Evolutionary conservation across 768 basidiomycete genomes (phyloP).

Genomic region (Rossbeevera mucosa): DNA sequence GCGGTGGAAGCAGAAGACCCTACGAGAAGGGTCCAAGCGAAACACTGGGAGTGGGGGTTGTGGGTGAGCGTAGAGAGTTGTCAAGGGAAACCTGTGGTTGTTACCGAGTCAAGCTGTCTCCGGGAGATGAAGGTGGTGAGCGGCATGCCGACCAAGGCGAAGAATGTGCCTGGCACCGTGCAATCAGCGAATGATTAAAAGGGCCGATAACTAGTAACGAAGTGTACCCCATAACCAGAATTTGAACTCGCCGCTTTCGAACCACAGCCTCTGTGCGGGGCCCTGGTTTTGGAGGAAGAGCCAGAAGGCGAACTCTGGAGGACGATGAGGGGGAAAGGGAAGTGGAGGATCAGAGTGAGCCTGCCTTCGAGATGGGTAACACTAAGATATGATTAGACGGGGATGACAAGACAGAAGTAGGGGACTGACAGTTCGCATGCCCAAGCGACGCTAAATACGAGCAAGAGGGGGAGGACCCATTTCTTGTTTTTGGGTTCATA

Average conservation of each 20-base stretch:
- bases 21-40: constrained; percentile 71
- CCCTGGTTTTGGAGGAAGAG: constrained; percentile 78
- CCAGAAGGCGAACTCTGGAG: constrained; percentile 82
- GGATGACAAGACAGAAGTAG: background rate
- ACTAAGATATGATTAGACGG: constrained; percentile 32
- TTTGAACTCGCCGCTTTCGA: constrained; percentile 73
- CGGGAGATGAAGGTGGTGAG: constrained; percentile 59
- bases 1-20: constrained; percentile 62
- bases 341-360: background rate
- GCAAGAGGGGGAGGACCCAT: constrained; percentile 66
- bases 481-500: constrained; percentile 45
- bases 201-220: background rate
- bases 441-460: constrained; percentile 72
- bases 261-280: constrained; percentile 68
- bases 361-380: constrained; percentile 80
- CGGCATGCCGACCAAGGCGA: constrained; percentile 69
- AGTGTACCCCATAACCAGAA: constrained; percentile 62
- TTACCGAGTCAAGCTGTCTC: constrained; percentile 53
- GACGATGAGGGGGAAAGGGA: background rate
- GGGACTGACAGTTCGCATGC: constrained; percentile 61
- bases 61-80: constrained; percentile 15
- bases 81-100: background rate
- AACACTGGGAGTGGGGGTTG: constrained; percentile 43
- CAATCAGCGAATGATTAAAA: constrained; percentile 5
- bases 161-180: constrained; percentile 48